These are phyloP conservation scores for Amyloporia xantha DNA, from an alignment of 768 basidiomycete genomes.

Conservation along the genomic window DNA sequence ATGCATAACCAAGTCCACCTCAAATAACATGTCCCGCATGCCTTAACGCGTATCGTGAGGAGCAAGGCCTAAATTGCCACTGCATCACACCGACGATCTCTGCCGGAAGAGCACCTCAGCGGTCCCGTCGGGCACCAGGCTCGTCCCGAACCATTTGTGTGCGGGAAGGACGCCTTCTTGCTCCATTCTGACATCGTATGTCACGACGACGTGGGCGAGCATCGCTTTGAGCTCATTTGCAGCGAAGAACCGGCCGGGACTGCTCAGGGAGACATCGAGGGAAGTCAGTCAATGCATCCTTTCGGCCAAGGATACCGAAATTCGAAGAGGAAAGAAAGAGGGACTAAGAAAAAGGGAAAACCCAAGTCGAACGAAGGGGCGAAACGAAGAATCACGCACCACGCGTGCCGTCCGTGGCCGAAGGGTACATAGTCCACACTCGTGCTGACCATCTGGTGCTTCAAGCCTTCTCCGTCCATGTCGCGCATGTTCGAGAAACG, in stretches of 20 bases:
- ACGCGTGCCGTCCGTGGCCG: conserved; percentile 17
- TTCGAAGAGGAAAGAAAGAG: no score
- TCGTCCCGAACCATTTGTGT: not conserved
- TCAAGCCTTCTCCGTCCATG: conserved; percentile 5
- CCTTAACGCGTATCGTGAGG: no score
- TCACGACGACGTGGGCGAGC: conserved; percentile 18
- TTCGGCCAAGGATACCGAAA: no score
- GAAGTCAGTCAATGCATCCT: no score
- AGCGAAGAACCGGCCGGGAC: conserved; percentile 23
- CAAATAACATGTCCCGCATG: no score
- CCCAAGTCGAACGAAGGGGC: no score
- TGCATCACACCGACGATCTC: no score
- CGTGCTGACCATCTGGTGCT: conserved; percentile 14
- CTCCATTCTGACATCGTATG: conserved; percentile 21
- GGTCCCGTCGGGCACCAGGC: conserved; percentile 3
- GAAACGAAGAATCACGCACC: no score
- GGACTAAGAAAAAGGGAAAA: no score
- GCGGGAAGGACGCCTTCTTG: conserved; percentile 4
- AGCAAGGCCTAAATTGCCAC: no score
- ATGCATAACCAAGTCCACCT: no score
- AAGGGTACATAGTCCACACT: conserved; percentile 12
- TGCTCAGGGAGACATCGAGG: no score
- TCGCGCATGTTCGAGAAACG: conserved; percentile 19
- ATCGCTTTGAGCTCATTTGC: conserved; percentile 17
- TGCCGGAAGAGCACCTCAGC: conserved; percentile 16